A percentile compares a stretch with the other conserved stretches of the same genome.
Conservation (phyloP, 2,329 filamentous ascomycete genomes). For the Madurella fahalii region DNA sequence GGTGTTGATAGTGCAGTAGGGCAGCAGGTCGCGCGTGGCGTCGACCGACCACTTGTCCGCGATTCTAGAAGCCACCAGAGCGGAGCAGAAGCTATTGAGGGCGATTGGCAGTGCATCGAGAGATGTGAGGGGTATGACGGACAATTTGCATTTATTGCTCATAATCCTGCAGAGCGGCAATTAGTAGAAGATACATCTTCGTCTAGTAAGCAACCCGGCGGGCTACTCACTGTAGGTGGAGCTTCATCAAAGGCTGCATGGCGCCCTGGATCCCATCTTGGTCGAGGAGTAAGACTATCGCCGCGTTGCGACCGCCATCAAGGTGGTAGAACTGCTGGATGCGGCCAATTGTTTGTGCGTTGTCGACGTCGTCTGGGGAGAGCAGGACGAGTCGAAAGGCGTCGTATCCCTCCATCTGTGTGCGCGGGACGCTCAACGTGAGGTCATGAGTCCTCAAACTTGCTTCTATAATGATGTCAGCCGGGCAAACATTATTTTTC, state of each 20-base stretch:
- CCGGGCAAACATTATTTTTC: neutral
- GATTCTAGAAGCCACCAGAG: slow-evolving; percentile 19
- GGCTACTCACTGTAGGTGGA: slow-evolving; percentile 42
- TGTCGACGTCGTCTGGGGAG: slow-evolving; percentile 34
- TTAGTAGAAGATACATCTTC: neutral
- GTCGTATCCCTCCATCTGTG: slow-evolving; percentile 13
- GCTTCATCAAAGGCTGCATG: slow-evolving; percentile 35
- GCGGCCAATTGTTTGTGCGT: slow-evolving; percentile 29
- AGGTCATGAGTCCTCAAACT: slow-evolving; percentile 44
- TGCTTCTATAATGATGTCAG: slow-evolving; percentile 33
- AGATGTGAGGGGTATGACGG: slow-evolving; percentile 41
- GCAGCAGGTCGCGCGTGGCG: slow-evolving; percentile 28
- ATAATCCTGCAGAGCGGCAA: slow-evolving; percentile 30
- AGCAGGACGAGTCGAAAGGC: slow-evolving; percentile 40
- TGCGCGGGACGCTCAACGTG: slow-evolving; percentile 34
- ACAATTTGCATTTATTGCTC: slow-evolving; percentile 30
- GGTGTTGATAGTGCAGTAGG: slow-evolving; percentile 31
- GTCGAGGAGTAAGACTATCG: slow-evolving; percentile 43
- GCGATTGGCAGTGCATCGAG: slow-evolving; percentile 34
- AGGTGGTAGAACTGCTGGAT: slow-evolving; percentile 40
- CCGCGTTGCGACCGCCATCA: slow-evolving; percentile 38
- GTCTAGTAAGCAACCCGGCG: neutral
- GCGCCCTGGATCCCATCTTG: slow-evolving; percentile 27
- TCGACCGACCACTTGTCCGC: neutral
- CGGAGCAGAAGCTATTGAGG: slow-evolving; percentile 37